These are phyloP conservation scores for Candida sanyiensis DNA, from an alignment of 805 yeast genomes.

Conservation along the genomic window DNA sequence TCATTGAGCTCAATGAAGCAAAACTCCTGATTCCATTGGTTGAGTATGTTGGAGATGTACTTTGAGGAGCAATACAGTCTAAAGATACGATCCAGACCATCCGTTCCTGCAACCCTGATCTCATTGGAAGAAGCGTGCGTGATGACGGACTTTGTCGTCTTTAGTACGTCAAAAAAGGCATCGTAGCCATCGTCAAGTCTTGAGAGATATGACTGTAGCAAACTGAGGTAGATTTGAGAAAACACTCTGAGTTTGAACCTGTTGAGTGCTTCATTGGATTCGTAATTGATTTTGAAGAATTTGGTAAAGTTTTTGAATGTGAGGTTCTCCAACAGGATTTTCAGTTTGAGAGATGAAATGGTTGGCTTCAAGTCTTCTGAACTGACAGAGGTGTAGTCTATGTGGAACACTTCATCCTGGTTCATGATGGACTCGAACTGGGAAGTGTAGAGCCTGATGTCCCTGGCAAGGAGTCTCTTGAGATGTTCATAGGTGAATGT, in stretches of 20 bases:
- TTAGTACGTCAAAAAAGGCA: slow-evolving; percentile 23
- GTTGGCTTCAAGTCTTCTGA: slow-evolving; percentile 31
- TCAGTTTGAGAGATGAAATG: slow-evolving; percentile 39
- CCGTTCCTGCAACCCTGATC: slow-evolving; percentile 21
- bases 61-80: slow-evolving; percentile 24
- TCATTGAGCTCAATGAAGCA: slow-evolving; percentile 24
- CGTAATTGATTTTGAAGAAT: slow-evolving; percentile 22
- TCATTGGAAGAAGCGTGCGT: slow-evolving; percentile 8
- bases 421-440: slow-evolving; percentile 41
- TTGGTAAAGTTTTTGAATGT: slow-evolving; percentile 30
- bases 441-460: slow-evolving; percentile 37
- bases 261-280: slow-evolving; percentile 33
- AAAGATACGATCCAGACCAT: slow-evolving; percentile 26
- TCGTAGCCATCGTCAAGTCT: slow-evolving; percentile 27
- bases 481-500: slow-evolving; percentile 24
- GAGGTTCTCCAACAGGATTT: slow-evolving; percentile 39
- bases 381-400: slow-evolving; percentile 38
- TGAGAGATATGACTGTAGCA: slow-evolving; percentile 35
- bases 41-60: slow-evolving; percentile 18
- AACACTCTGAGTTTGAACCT: slow-evolving; percentile 43
- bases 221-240: slow-evolving; percentile 37
- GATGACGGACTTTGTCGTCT: slow-evolving; percentile 13
- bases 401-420: slow-evolving; percentile 36
- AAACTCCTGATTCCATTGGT: slow-evolving; percentile 24
- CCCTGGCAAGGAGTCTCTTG: slow-evolving; percentile 44